Evolutionary conservation across 768 basidiomycete genomes (phyloP).

Genomic region (Mycena albidolilacea): DNA sequence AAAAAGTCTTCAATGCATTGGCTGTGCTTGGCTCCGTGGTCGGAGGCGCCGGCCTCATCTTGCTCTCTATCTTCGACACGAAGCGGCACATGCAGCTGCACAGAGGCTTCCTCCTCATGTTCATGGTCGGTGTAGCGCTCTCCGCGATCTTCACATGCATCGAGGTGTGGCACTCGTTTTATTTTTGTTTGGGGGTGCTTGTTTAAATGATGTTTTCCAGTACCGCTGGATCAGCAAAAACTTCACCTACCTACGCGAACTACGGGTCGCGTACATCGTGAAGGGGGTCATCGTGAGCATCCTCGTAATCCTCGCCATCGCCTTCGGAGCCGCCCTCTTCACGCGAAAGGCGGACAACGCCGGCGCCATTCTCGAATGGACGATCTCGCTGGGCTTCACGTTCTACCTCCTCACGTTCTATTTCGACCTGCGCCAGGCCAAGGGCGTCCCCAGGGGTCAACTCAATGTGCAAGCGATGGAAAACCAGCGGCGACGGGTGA

Average conservation of each 20-base stretch:
- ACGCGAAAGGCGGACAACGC: constrained; percentile 52
- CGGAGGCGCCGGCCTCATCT: constrained; percentile 75
- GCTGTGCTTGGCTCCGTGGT: constrained; percentile 74
- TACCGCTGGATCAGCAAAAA: constrained; percentile 77
- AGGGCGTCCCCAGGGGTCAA: constrained; percentile 65
- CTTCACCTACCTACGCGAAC: constrained; percentile 58
- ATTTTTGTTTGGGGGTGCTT: too few relatives aligned
- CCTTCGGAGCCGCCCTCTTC: constrained; percentile 70
- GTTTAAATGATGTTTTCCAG: constrained; percentile 49
- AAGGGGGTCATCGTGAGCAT: constrained; percentile 74
- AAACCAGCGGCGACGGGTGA: constrained; percentile 25
- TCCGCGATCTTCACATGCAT: constrained; percentile 82
- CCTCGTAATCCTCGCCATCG: constrained; percentile 74
- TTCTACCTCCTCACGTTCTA: constrained; percentile 82
- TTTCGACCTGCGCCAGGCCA: constrained; percentile 77
- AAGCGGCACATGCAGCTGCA: constrained; percentile 67
- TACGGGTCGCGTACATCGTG: constrained; percentile 69
- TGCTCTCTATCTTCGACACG: constrained; percentile 83
- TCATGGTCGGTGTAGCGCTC: constrained; percentile 79
- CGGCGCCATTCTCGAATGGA: constrained; percentile 83
- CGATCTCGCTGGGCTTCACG: constrained; percentile 79
- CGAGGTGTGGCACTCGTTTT: constrained; percentile 61
- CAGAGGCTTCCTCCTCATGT: constrained; percentile 75
- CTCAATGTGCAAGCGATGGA: constrained; percentile 52
- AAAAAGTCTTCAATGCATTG: constrained; percentile 68